Percentiles rank a stretch among this genome's conserved stretches.
Conservation (phyloP, 202 grass and related monocot genomes). For the Setaria italica region DNA sequence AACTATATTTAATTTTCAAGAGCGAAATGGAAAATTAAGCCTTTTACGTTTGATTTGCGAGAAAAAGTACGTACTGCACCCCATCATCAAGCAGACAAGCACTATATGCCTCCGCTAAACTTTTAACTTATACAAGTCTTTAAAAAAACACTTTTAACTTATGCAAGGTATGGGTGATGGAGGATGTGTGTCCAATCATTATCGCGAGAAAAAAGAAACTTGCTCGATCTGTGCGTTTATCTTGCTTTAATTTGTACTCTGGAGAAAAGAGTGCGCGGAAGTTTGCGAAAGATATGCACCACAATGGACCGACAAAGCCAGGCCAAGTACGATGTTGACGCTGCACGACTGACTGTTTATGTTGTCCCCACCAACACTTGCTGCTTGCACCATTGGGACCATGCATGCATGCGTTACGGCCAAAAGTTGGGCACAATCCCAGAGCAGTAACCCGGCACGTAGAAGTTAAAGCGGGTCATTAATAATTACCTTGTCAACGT, state of each 20-base stretch:
- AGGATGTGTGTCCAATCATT: not conserved
- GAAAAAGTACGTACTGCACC: not conserved
- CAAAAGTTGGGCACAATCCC: no score
- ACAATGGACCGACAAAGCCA: constrained; percentile 32
- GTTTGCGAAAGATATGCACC: not conserved
- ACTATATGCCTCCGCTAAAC: not conserved
- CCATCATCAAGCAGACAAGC: not conserved
- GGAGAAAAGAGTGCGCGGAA: not conserved
- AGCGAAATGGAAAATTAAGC: not conserved
- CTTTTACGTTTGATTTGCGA: not conserved
- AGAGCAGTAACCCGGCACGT: no score
- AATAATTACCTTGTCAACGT: constrained; percentile 58
- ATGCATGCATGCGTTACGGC: not conserved
- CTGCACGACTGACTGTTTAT: not conserved
- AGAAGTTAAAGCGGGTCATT: no score
- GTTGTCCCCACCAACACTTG: constrained; percentile 13
- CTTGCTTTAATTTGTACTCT: not conserved
- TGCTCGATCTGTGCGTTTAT: not conserved
- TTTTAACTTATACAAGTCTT: not conserved
- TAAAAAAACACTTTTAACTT: not conserved
- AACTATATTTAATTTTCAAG: not conserved
- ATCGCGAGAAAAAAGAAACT: not conserved
- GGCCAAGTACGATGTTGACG: constrained; percentile 48
- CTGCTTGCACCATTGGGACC: not conserved
- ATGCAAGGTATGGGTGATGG: not conserved